These are phyloP conservation scores for Taphrina communis DNA, from an alignment of 1,139 yeast species.

Conservation along the genomic window DNA sequence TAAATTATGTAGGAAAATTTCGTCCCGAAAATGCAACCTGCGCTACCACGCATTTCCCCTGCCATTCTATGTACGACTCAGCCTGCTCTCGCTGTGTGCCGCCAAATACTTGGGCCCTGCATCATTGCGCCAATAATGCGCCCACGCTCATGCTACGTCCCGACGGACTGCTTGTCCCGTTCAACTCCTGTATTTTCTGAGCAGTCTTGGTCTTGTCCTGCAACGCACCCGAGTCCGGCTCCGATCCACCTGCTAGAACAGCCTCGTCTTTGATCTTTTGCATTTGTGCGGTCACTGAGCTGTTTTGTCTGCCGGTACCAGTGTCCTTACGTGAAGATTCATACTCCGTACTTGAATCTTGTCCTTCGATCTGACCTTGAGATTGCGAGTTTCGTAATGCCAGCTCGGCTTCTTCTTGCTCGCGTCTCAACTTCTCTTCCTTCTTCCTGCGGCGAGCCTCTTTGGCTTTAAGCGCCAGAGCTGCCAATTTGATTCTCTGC, in stretches of 20 bases:
- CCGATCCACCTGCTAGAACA: not conserved
- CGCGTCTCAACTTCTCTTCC: not conserved
- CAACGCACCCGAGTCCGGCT: not conserved
- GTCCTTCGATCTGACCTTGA: too few relatives aligned
- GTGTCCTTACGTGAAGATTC: not conserved
- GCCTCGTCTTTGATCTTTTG: conserved; percentile 12
- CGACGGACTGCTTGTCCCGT: conserved; percentile 20
- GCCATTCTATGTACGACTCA: too few relatives aligned
- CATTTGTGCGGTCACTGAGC: conserved; percentile 3
- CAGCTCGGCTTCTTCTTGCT: not conserved
- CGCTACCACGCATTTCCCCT: too few relatives aligned
- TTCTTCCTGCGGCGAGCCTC: not conserved
- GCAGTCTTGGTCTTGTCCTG: conserved; percentile 10
- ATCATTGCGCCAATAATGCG: conserved; percentile 13
- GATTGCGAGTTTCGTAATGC: too few relatives aligned
- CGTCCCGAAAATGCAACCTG: too few relatives aligned
- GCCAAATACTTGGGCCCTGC: not conserved
- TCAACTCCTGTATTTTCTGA: conserved; percentile 10
- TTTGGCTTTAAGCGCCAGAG: not conserved
- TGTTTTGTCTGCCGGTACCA: not conserved
- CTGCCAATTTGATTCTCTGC: not conserved
- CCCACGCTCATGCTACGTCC: conserved; percentile 33
- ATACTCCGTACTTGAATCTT: too few relatives aligned
- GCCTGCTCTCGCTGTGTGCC: too few relatives aligned
- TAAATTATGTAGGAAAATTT: too few relatives aligned